Base-by-base conservation (phyloP, 768 basidiomycete genomes). In the Pleurotus pulmonarius region DNA sequence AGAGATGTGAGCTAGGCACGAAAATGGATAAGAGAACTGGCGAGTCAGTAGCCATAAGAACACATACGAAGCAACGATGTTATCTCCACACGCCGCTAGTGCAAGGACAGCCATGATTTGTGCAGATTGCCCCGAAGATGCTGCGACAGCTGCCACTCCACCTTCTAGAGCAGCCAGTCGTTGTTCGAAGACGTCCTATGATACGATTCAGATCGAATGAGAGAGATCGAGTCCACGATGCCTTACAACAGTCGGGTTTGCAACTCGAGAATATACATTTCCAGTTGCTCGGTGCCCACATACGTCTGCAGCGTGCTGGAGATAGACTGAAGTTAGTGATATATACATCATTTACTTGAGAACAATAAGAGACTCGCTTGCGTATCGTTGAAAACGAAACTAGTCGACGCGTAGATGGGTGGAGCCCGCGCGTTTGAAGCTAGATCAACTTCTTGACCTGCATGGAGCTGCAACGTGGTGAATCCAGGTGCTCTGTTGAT, bases 91-190 rank as follows among this genome's bases (percentile, higher is more conserved):
- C 15, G 68, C 60, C 1, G 82, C 80, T 15, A 87, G 70, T 2
- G 79, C 74, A 0, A 76, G 70, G 47, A 88, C 74, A 0, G 83
- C 78, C 70, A 87, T 70, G 64, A 84, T 82, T 57, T 86, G 83
- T 0, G 86, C 88, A 2, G 83, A 69, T 58, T 85, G 85, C 1
- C 85, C 87, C 46, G 81, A 83, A 0, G 85, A 66, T 4, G 77
- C 66, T 0, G 85, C 82, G 0, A 87, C 71, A 1, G 86, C 86
- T 0, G 84, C 85, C 0, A 67, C 73, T 0, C 86, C 87, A 1
- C 83, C 83, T 59, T 87, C 86, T 11, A 88, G 75, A 0, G 82
- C 81, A 0, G 87, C 79, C 2, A 88, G 80, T 3, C 86, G 75
- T 61, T 79, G 79, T 67, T 87, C 87, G 49, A 88, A 85, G 2